Evolutionary conservation across 108 stramenopile genomes (phyloP).

Genomic region (Cyclotella cryptica): DNA sequence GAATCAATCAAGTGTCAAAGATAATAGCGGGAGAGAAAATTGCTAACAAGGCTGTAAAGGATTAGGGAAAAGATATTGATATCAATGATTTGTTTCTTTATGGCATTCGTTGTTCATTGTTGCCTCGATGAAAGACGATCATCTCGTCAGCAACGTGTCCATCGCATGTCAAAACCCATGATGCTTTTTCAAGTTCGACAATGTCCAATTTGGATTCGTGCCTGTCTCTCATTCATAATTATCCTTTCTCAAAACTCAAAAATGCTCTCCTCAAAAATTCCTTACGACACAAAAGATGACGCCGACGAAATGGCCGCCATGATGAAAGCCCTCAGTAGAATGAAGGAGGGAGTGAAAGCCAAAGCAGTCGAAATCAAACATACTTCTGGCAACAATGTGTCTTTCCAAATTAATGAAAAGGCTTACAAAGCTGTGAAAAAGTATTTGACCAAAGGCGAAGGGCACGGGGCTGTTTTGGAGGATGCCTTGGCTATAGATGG

Average conservation of each 20-base stretch:
- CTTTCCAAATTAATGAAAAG: conserved; percentile 57
- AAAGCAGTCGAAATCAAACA: conserved; percentile 15
- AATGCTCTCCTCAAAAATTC: not conserved
- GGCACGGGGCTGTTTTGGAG: conserved; percentile 52
- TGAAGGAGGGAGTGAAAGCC: conserved; percentile 20
- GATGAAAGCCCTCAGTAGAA: conserved; percentile 26
- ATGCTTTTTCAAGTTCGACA: too few relatives aligned
- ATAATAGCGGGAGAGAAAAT: too few relatives aligned
- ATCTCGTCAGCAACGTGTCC: too few relatives aligned
- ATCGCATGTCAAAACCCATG: too few relatives aligned
- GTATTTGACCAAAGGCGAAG: conserved; percentile 67
- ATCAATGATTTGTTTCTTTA: too few relatives aligned
- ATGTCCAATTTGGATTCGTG: too few relatives aligned
- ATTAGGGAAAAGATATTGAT: too few relatives aligned
- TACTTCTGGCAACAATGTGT: conserved; percentile 25
- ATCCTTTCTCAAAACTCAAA: not conserved
- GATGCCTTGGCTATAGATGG: conserved; percentile 53
- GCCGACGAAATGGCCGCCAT: conserved; percentile 26
- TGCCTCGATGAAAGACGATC: too few relatives aligned
- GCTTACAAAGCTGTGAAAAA: conserved; percentile 82
- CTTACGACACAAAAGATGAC: not conserved
- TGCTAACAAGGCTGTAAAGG: too few relatives aligned
- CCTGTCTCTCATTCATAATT: not conserved
- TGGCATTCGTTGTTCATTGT: too few relatives aligned
- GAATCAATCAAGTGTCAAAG: too few relatives aligned